A percentile compares a stretch with the other conserved stretches of the same genome.
Evolutionary conservation across 345 rosid species (phyloP).

Genomic region (Pugionium cornutum): DNA sequence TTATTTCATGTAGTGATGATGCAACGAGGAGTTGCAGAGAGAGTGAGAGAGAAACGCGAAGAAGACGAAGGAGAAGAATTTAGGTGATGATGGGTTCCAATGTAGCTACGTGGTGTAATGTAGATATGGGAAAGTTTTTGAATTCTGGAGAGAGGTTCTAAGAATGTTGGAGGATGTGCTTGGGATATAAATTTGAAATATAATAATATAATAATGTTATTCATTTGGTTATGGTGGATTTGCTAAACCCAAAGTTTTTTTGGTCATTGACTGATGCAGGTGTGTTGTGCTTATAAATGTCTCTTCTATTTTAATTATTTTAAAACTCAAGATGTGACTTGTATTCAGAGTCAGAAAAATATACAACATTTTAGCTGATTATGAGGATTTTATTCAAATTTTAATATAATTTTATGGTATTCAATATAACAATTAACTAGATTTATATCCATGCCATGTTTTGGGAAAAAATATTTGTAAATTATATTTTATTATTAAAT

Average conservation of each 20-base stretch:
- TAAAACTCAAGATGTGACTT: too few relatives aligned
- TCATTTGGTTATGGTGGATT: conserved; percentile 7
- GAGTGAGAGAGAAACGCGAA: conserved; percentile 7
- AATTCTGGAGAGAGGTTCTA: conserved; percentile 29
- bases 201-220: not conserved
- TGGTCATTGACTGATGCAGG: conserved; percentile 35
- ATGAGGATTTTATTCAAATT: too few relatives aligned
- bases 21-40: conserved; percentile 76
- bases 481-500: too few relatives aligned
- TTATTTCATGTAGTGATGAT: conserved; percentile 26
- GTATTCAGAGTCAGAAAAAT: too few relatives aligned
- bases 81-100: conserved; percentile 13
- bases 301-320: not conserved
- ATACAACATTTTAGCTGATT: too few relatives aligned
- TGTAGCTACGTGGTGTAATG: conserved; percentile 31
- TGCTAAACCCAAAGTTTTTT: conserved; percentile 25
- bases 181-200: conserved; percentile 13
- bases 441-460: too few relatives aligned
- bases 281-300: conserved; percentile 9
- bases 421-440: too few relatives aligned
- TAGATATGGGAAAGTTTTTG: conserved; percentile 30
- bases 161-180: conserved; percentile 26
- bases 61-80: not conserved
- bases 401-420: too few relatives aligned
- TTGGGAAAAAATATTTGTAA: too few relatives aligned